Conservation (phyloP, 257 asterid species). For the Eucommia ulmoides region DNA sequence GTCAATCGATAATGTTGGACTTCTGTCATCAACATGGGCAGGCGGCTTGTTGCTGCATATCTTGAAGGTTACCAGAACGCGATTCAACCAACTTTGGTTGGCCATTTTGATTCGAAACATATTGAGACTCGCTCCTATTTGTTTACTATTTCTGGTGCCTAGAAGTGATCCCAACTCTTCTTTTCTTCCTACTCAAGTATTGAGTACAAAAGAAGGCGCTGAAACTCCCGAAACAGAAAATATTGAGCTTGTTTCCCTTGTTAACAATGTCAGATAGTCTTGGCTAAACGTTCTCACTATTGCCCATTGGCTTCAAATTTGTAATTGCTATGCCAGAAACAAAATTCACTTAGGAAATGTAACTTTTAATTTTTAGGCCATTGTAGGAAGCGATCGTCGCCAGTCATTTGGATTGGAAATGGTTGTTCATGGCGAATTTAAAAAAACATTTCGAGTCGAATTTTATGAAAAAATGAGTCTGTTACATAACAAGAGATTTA, state of each 20-base stretch:
- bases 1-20: slow-evolving; percentile 83
- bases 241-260: slow-evolving; percentile 71
- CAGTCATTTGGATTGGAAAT: too few relatives aligned
- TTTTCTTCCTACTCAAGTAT: slow-evolving; percentile 35
- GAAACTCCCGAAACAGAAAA: slow-evolving; percentile 30
- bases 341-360: too few relatives aligned
- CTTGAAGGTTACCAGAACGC: slow-evolving; percentile 52
- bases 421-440: too few relatives aligned
- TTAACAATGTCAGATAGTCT: slow-evolving; percentile 29
- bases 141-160: slow-evolving; percentile 53
- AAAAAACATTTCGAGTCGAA: too few relatives aligned
- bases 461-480: too few relatives aligned
- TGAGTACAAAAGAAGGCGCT: slow-evolving; percentile 18
- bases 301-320: too few relatives aligned
- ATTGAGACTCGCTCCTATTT: slow-evolving; percentile 50
- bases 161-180: slow-evolving; percentile 46
- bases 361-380: too few relatives aligned
- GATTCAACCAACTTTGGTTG: slow-evolving; percentile 57
- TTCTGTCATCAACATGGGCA: slow-evolving; percentile 75
- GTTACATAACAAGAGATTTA: too few relatives aligned
- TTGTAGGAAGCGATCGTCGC: too few relatives aligned
- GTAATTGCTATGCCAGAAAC: too few relatives aligned
- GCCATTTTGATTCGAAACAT: slow-evolving; percentile 59
- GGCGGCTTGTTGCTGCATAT: slow-evolving; percentile 72
- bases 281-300: neutral